These are phyloP conservation scores for Plectosphaerella cucumerina DNA, from an alignment of 2,329 filamentous ascomycete species.

Conservation along the genomic window DNA sequence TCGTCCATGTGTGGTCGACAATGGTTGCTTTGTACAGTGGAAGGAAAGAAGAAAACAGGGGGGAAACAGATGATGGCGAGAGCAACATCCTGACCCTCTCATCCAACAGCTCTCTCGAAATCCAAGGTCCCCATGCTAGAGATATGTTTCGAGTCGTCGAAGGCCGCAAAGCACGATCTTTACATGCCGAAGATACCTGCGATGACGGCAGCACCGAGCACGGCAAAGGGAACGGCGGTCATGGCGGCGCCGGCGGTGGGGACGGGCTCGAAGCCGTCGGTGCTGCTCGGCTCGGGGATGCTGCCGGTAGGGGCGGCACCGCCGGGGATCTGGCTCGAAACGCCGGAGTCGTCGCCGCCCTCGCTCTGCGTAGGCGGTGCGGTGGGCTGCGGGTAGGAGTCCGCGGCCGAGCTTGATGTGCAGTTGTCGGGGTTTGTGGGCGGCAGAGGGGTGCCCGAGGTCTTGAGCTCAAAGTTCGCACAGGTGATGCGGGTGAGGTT, in stretches of 20 bases:
- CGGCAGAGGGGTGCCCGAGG: slow-evolving; percentile 9
- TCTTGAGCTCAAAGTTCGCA: slow-evolving; percentile 50
- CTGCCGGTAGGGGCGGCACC: not conserved
- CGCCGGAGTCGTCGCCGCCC: not conserved
- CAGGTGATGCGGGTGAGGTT: slow-evolving; percentile 63
- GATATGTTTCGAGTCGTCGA: not conserved
- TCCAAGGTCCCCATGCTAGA: not conserved
- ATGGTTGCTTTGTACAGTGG: not conserved
- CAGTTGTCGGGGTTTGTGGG: slow-evolving; percentile 7
- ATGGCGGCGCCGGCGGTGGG: slow-evolving; percentile 1
- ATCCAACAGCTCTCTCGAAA: not conserved
- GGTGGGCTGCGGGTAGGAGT: not conserved
- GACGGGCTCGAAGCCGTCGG: not conserved
- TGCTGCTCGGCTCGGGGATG: not conserved
- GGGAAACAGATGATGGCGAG: not conserved
- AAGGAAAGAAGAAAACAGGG: not conserved
- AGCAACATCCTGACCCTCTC: not conserved
- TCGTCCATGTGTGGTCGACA: not conserved
- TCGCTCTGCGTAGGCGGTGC: not conserved
- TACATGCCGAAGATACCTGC: slow-evolving; percentile 3
- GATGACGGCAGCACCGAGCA: slow-evolving; percentile 1
- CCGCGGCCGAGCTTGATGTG: slow-evolving; percentile 3
- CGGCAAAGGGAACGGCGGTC: not conserved
- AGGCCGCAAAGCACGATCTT: not conserved
- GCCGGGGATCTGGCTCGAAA: not conserved